Percentiles rank a stretch among this genome's conserved stretches.
These are phyloP conservation scores for Rugosomyces carneus DNA, from an alignment of 1,284 basidiomycete species.

Conservation along the genomic window DNA sequence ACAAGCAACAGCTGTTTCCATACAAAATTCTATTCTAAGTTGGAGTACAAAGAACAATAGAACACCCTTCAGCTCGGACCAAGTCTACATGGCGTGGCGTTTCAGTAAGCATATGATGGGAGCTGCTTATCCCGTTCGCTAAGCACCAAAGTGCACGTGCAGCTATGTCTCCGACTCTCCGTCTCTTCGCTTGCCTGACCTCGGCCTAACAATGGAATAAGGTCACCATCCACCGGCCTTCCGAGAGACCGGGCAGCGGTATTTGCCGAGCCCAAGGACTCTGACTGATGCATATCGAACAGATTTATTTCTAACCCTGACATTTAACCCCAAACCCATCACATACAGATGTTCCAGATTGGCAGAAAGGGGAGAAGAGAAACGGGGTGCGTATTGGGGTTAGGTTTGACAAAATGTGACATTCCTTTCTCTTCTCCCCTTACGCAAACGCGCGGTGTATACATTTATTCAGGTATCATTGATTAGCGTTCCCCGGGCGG, in stretches of 20 bases:
- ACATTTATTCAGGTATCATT: neutral
- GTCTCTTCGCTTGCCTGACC: neutral
- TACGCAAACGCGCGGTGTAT: neutral
- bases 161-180: neutral
- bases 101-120: neutral
- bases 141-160: neutral
- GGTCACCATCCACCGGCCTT: neutral
- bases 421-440: neutral
- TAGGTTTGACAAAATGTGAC: neutral
- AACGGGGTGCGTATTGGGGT: neutral
- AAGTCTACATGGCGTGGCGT: conserved; percentile 5
- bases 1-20: neutral
- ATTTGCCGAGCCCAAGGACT: neutral
- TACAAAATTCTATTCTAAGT: neutral
- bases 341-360: neutral
- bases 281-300: neutral
- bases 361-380: neutral
- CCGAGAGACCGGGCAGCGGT: neutral
- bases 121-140: neutral
- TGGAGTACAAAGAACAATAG: neutral
- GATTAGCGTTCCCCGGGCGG: neutral
- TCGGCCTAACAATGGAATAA: neutral
- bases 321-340: neutral
- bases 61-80: conserved; percentile 5
- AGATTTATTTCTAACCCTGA: neutral